A percentile compares a stretch with the other conserved stretches of the same genome.
phyloP scores from a whole-genome alignment of 2,329 filamentous ascomycete species.

The Plenodomus lindquistii region DNA sequence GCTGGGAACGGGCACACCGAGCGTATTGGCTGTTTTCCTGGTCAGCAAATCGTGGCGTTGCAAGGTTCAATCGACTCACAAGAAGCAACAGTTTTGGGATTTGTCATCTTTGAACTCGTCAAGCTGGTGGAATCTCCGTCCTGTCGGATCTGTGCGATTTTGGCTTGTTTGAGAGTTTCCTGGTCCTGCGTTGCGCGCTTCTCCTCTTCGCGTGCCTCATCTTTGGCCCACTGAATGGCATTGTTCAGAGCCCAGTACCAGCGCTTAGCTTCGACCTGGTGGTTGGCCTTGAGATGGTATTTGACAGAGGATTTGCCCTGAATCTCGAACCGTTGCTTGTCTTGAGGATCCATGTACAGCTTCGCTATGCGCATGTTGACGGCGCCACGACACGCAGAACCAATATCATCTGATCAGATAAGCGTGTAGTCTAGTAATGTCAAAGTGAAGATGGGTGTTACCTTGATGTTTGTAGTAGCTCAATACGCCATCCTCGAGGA shows the following conservation, averaged over 20 bases:
- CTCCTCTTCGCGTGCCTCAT: constrained; percentile 91
- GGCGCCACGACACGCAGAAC: constrained; percentile 91
- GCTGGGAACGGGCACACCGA: constrained; percentile 55
- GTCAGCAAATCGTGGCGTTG: constrained; percentile 3
- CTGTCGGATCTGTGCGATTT: constrained; percentile 67
- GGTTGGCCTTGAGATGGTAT: constrained; percentile 96
- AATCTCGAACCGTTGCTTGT: constrained; percentile 98
- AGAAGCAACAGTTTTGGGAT: constrained; percentile 37
- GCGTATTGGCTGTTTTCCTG: constrained; percentile 42
- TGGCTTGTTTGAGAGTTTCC: constrained; percentile 74
- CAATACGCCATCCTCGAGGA: constrained; percentile 92
- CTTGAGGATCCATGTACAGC: constrained; percentile 93
- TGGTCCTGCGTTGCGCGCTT: constrained; percentile 73
- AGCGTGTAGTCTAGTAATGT: constrained; percentile 4
- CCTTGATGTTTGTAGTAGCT: constrained; percentile 98
- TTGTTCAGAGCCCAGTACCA: constrained; percentile 99
- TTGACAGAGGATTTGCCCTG: constrained; percentile 98
- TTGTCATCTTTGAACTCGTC: constrained; percentile 37
- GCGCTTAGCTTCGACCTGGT: constrained; percentile 95
- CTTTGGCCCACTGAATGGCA: constrained; percentile 97
- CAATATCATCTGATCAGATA: constrained; percentile 72
- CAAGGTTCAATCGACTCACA: constrained; percentile 12
- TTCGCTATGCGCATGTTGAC: constrained; percentile 98
- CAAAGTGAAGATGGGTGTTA: constrained; percentile 24
- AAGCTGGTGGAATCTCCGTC: constrained; percentile 49